Evolutionary conservation across 768 basidiomycete genomes (phyloP), one percentile per base, ranked within the genome.

Genomic region (Melanogaster broomeanus): DNA sequence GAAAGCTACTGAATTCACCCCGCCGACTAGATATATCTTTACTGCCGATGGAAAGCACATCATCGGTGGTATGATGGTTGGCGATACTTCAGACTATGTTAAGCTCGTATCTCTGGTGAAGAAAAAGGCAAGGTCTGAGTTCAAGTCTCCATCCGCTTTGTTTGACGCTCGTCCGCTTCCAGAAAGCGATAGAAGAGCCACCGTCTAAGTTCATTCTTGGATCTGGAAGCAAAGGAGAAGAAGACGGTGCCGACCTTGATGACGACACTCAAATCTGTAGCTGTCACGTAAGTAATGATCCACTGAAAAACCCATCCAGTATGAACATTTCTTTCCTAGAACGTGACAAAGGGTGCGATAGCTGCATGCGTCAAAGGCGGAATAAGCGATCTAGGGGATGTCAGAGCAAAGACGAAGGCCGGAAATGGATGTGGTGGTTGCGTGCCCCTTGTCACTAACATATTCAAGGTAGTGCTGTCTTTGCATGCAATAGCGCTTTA

Each of bases 51-150:
- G 87, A 11, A 83, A 84, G 65, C 77, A 85, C 57, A 72, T 90
- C 12, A 68, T 90, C 4, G 88, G 88, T 12, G 88, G 88, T 4
- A 87, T 88, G 79, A 86, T 89, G 85, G 79, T 90, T n/a, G 88
- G 87, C 3, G 85, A 87, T 59, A 80, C 80, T 10, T 74, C 72
- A 33, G 83, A 86, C 61, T 88, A 83, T 59, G 77, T 83, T 50
- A 87, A 88, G 66, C 74, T 89, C 13, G 75, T 88, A n/a, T 72
- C 81, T 12, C 72, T 88, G 28, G 82, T 86, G 25, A 86, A 84
- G 71, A 87, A 87, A 73, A 82, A 81, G 72, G 84, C 77, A 49
- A 28, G 64, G 49, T 15, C 37, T 40, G 18, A 60, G 47, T 28
- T 30, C 16, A 15, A 7, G 41, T 24, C 15, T 39, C n/a, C 15